phyloP scores from a whole-genome alignment of 1,284 basidiomycete genomes.

The Leccinum subrobustum region DNA sequence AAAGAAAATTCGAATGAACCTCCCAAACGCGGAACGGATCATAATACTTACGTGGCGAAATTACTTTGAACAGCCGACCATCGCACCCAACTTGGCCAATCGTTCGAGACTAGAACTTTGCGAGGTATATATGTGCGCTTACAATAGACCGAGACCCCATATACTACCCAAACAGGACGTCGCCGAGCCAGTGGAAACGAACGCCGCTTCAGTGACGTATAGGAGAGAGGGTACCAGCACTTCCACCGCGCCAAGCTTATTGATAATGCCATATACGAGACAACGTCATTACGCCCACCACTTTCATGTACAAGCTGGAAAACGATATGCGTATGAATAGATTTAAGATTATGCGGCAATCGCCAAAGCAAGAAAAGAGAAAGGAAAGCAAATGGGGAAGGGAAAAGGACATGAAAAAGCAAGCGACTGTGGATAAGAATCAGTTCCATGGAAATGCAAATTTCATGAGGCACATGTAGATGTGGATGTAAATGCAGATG shows the following conservation, averaged over 20 bases:
- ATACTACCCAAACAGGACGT: background rate
- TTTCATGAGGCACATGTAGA: slow-evolving; percentile 2
- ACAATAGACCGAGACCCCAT: background rate
- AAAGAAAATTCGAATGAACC: background rate
- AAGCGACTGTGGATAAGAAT: background rate
- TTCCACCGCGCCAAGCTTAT: background rate
- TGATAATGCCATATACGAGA: background rate
- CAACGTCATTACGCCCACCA: background rate
- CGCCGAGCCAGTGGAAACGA: background rate
- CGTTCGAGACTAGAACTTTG: background rate
- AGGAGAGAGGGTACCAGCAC: background rate
- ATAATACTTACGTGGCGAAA: background rate
- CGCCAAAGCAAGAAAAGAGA: background rate
- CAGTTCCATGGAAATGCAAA: slow-evolving; percentile 5
- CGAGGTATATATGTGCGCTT: background rate
- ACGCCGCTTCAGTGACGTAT: background rate
- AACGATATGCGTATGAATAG: slow-evolving; percentile 1
- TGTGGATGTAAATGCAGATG: slow-evolving; percentile 1
- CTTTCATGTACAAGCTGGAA: background rate
- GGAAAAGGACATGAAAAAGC: background rate
- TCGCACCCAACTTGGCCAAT: background rate
- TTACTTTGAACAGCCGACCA: background rate
- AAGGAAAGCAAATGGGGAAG: background rate
- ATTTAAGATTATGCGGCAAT: background rate
- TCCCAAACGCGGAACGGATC: background rate